A percentile compares a stretch with the other conserved stretches of the same genome.
These are phyloP conservation scores for Pezicula radicicola DNA, from an alignment of 2,329 filamentous ascomycete species.

Conservation along the genomic window DNA sequence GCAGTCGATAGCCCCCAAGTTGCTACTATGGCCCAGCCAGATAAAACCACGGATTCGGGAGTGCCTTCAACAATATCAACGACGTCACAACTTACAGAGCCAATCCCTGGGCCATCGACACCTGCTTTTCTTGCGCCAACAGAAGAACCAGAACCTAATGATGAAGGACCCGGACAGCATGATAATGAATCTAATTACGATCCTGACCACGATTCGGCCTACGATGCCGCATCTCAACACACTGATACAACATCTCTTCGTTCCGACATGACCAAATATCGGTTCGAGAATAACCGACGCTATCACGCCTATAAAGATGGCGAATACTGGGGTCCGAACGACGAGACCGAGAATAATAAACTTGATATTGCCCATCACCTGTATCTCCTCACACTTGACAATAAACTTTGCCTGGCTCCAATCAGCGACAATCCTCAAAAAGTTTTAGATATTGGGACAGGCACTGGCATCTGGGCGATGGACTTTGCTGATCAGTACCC, in stretches of 20 bases:
- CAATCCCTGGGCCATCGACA: no score
- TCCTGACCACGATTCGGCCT: slow-evolving; percentile 3
- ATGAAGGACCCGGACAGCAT: background rate
- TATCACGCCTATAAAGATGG: slow-evolving; percentile 43
- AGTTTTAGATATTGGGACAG: slow-evolving; percentile 31
- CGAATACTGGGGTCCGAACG: slow-evolving; percentile 19
- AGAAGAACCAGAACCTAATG: no score
- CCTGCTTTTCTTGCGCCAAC: no score
- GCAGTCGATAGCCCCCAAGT: no score
- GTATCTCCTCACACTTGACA: slow-evolving; percentile 11
- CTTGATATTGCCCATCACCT: slow-evolving; percentile 16
- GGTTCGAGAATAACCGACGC: slow-evolving; percentile 39
- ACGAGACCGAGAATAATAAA: slow-evolving; percentile 11
- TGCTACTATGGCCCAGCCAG: no score
- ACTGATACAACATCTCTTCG: slow-evolving; percentile 10
- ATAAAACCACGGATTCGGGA: no score
- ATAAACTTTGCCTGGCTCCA: slow-evolving; percentile 14
- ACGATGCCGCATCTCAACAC: slow-evolving; percentile 1
- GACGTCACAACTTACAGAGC: no score
- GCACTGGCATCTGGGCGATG: slow-evolving; percentile 38
- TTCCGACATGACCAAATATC: slow-evolving; percentile 11
- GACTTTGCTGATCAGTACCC: slow-evolving; percentile 18
- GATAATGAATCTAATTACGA: background rate
- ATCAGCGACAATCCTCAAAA: slow-evolving; percentile 22
- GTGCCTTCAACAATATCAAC: no score